phyloP scores from a whole-genome alignment of 495 filamentous ascomycete species.

The Neurospora hispaniola region DNA sequence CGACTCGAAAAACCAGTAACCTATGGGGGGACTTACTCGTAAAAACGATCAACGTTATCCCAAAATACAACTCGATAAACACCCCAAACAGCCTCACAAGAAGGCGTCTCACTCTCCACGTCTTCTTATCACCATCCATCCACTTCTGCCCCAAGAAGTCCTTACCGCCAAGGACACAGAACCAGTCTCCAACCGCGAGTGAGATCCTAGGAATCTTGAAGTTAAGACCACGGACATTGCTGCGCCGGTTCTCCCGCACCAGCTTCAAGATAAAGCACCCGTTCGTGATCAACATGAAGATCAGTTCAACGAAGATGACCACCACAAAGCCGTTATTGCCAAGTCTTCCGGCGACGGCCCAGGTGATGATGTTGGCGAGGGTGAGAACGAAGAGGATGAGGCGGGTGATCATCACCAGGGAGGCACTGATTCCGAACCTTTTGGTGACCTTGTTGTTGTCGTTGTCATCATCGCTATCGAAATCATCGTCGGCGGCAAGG shows the following conservation, averaged over 20 bases:
- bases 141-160: too few relatives aligned
- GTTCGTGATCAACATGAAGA: slow-evolving; percentile 5
- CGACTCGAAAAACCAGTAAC: neutral
- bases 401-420: neutral
- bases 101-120: neutral
- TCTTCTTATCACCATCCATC: neutral
- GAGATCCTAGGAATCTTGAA: slow-evolving; percentile 1
- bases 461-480: neutral
- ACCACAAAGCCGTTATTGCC: neutral
- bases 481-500: neutral
- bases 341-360: neutral
- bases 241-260: neutral
- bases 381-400: neutral
- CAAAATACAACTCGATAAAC: slow-evolving; percentile 4
- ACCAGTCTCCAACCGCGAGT: slow-evolving; percentile 5
- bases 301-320: slow-evolving; percentile 1
- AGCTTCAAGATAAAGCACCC: neutral
- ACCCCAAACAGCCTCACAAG: neutral
- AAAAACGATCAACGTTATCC: neutral
- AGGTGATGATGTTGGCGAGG: slow-evolving; percentile 5
- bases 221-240: neutral
- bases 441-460: neutral
- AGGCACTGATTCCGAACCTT: neutral
- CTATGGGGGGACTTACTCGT: neutral
- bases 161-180: neutral